Percentiles rank a stretch among this genome's conserved stretches.
Evolutionary conservation across 2,329 filamentous ascomycete species (phyloP).

Genomic region (Talaromyces sp.): DNA sequence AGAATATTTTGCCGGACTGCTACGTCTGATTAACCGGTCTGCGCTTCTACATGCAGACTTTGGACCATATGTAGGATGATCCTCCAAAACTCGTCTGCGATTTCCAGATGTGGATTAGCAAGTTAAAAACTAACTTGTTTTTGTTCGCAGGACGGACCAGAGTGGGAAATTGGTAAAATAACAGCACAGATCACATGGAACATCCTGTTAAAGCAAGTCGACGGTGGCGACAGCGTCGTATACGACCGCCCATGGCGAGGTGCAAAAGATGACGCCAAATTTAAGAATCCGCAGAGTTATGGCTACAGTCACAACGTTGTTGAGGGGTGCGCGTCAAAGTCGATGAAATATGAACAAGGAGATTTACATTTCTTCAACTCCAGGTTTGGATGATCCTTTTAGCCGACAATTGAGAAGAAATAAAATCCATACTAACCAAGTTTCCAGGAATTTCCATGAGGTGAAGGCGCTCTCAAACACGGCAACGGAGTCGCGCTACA

Average conservation of each 20-base stretch:
- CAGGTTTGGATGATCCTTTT: too few relatives aligned
- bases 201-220: background rate
- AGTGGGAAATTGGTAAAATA: background rate
- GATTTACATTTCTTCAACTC: background rate
- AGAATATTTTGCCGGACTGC: background rate
- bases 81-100: too few relatives aligned
- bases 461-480: background rate
- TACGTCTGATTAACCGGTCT: background rate
- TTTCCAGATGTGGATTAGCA: too few relatives aligned
- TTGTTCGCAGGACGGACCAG: background rate
- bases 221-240: background rate
- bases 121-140: background rate
- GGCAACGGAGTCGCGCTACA: background rate
- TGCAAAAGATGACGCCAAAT: background rate
- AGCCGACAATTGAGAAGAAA: too few relatives aligned
- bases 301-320: too few relatives aligned
- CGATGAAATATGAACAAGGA: background rate
- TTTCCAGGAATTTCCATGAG: background rate
- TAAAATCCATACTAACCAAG: too few relatives aligned
- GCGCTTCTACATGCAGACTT: background rate
- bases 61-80: too few relatives aligned
- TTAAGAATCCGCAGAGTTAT: background rate
- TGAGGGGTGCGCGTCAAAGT: too few relatives aligned
- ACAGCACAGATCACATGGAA: background rate
- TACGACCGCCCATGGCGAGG: background rate